Evolutionary conservation across 139 green algal genomes (phyloP).

Genomic region (Closterium sp.): DNA sequence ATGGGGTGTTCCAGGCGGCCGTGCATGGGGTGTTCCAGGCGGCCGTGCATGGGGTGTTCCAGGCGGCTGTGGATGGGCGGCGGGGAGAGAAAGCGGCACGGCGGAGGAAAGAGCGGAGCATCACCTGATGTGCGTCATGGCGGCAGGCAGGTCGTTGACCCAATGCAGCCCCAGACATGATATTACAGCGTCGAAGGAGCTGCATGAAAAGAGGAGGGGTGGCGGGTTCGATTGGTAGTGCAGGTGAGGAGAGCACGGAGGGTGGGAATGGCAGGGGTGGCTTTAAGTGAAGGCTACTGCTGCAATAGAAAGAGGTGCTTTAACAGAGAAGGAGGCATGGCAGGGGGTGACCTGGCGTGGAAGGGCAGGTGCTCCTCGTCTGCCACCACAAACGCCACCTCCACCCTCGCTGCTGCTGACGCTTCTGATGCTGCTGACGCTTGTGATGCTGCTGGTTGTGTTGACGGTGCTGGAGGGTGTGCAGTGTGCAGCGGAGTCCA

Average conservation of each 20-base stretch:
- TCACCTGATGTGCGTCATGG: slow-evolving; percentile 63
- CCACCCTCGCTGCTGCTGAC: not conserved
- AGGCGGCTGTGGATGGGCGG: too few relatives aligned
- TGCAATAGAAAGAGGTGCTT: not conserved
- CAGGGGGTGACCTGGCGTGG: not conserved
- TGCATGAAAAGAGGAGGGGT: not conserved
- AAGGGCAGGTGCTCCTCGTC: not conserved
- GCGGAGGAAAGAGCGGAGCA: too few relatives aligned
- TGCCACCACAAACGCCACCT: not conserved
- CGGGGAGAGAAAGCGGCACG: too few relatives aligned
- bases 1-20: too few relatives aligned
- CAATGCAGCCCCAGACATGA: slow-evolving; percentile 76
- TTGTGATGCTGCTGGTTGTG: too few relatives aligned
- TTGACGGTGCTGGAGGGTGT: too few relatives aligned
- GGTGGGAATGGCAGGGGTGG: not conserved
- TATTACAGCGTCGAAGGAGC: slow-evolving; percentile 63
- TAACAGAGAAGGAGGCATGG: not conserved
- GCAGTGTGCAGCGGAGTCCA: too few relatives aligned
- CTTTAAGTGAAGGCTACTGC: not conserved
- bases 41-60: too few relatives aligned
- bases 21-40: too few relatives aligned
- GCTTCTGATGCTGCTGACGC: too few relatives aligned
- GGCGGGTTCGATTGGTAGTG: not conserved
- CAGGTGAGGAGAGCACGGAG: not conserved
- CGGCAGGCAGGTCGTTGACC: slow-evolving; percentile 80